These are phyloP conservation scores for Sporobolomyces pararoseus DNA, from an alignment of 768 basidiomycete genomes.

Conservation along the genomic window DNA sequence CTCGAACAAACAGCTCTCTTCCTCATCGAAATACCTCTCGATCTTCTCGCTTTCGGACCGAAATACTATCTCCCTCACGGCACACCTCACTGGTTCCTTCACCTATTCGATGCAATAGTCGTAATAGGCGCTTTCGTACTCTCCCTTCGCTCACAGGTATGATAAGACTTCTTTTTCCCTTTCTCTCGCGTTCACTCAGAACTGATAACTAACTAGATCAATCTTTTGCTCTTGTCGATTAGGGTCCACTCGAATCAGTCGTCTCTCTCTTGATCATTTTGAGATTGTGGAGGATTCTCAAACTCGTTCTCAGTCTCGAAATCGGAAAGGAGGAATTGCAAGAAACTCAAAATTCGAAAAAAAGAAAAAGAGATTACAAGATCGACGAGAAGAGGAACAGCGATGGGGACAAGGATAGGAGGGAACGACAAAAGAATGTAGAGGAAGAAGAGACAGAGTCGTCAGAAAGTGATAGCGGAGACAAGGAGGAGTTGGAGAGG, in stretches of 20 bases:
- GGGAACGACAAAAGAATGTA: not conserved
- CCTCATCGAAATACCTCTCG: slow-evolving; percentile 15
- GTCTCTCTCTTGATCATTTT: slow-evolving; percentile 17
- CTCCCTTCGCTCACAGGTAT: not conserved
- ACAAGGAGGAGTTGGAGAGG: not conserved
- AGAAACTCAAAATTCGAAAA: slow-evolving; percentile 4
- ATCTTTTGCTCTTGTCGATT: too few species aligned
- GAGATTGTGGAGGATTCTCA: slow-evolving; percentile 24
- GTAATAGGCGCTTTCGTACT: slow-evolving; percentile 19
- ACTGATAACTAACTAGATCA: too few species aligned
- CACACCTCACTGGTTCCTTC: slow-evolving; percentile 9
- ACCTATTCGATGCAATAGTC: slow-evolving; percentile 12
- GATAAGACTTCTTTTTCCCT: not conserved
- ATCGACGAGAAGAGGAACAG: not conserved
- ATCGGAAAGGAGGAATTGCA: not conserved
- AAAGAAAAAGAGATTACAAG: not conserved
- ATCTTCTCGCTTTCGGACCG: slow-evolving; percentile 2
- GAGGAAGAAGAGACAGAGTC: too few species aligned
- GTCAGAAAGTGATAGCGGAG: too few species aligned
- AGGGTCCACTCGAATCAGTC: slow-evolving; percentile 3
- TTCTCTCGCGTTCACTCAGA: too few species aligned
- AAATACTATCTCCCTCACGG: not conserved
- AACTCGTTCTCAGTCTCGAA: slow-evolving; percentile 15
- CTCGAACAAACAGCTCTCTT: not conserved
- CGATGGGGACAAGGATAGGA: not conserved